A percentile compares a stretch with the other conserved stretches of the same genome.
These are phyloP conservation scores for Larix kaempferi DNA, from an alignment of 75 land plant genomes.

Conservation along the genomic window DNA sequence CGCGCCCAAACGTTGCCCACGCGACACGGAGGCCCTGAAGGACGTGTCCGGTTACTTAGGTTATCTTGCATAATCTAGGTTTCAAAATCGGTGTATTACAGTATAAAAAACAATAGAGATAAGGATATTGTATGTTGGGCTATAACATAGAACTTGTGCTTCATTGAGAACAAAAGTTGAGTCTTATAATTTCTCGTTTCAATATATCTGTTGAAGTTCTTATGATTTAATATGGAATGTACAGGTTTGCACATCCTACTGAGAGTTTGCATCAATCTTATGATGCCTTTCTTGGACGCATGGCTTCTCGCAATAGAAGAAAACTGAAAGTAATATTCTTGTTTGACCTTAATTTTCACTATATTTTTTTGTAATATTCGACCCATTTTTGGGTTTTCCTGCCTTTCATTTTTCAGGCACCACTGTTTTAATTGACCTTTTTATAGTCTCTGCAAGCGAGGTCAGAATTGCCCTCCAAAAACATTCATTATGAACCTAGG, in stretches of 20 bases:
- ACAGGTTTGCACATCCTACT: conserved; percentile 62
- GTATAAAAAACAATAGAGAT: no score
- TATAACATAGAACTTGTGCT: background rate
- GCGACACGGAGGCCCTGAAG: no score
- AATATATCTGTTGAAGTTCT: background rate
- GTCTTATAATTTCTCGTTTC: background rate
- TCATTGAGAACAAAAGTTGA: background rate
- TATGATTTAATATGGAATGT: background rate
- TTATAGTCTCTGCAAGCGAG: background rate
- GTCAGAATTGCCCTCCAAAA: background rate
- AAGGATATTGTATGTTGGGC: background rate
- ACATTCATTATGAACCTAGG: background rate
- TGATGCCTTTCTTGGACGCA: conserved; percentile 58
- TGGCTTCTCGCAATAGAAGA: conserved; percentile 34
- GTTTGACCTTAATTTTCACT: background rate
- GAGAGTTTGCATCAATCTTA: conserved; percentile 56
- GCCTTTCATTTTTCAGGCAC: background rate
- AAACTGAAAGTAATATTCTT: conserved; percentile 33
- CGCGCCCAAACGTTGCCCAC: no score
- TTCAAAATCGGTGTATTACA: no score
- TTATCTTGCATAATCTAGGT: no score
- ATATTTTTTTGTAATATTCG: conserved; percentile 15
- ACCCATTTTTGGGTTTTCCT: conserved; percentile 5
- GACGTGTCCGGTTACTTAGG: no score
- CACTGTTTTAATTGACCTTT: background rate